Evolutionary conservation across 2,329 filamentous ascomycete species (phyloP).

Genomic region (Exophiala phaeomuriformis): DNA sequence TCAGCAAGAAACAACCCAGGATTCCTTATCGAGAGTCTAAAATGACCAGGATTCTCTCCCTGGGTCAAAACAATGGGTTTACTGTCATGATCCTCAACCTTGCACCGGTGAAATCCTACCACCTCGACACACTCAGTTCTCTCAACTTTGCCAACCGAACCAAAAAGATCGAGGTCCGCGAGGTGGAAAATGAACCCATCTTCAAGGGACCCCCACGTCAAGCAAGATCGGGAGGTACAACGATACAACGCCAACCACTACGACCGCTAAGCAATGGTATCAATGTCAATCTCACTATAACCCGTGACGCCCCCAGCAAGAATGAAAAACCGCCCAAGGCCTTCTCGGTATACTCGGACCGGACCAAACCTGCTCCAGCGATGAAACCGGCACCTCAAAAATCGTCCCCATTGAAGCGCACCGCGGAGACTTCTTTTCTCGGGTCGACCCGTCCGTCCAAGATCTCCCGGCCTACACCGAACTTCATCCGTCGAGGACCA

Average conservation of each 20-base stretch:
- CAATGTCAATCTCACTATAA: constrained; percentile 59
- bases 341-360: constrained; percentile 82
- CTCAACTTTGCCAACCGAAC: constrained; percentile 91
- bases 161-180: constrained; percentile 91
- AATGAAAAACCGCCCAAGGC: constrained; percentile 69
- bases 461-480: constrained; percentile 28
- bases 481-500: constrained; percentile 22
- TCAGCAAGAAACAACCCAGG: constrained; percentile 64
- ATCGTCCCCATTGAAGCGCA: constrained; percentile 35
- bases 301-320: constrained; percentile 46
- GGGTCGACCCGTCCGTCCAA: constrained; percentile 43
- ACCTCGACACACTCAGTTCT: constrained; percentile 87
- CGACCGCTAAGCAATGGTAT: constrained; percentile 68
- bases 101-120: constrained; percentile 82
- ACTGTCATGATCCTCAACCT: constrained; percentile 96
- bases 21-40: constrained; percentile 94
- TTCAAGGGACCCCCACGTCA: constrained; percentile 66
- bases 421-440: constrained; percentile 30
- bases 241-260: constrained; percentile 63
- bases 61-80: constrained; percentile 91
- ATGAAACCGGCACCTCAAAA: constrained; percentile 32
- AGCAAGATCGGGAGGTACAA: constrained; percentile 36
- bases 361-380: constrained; percentile 41
- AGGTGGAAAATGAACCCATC: constrained; percentile 91
- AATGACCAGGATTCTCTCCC: constrained; percentile 88